Percentiles rank a stretch among this genome's conserved stretches.
phyloP scores from a whole-genome alignment of 2,329 filamentous ascomycete genomes.

The Chaetoscypha palmicola region DNA sequence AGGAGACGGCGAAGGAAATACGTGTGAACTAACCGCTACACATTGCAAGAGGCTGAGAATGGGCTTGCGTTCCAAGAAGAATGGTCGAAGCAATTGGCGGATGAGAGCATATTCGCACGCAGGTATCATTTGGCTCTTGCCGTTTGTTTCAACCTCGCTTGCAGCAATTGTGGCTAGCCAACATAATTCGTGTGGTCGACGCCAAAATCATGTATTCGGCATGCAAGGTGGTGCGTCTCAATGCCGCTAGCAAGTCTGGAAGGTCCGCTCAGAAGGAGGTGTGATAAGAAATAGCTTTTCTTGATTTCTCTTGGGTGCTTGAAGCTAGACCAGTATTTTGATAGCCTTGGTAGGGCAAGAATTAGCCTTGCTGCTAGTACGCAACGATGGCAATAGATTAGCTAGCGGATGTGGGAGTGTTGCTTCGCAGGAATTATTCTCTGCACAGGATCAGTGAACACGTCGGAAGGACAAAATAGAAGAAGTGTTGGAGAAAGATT shows the following conservation, averaged over 20 bases:
- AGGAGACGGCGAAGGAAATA: no score
- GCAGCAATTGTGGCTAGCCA: no score
- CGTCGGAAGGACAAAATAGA: no score
- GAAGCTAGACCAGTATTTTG: no score
- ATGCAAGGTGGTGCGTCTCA: not conserved
- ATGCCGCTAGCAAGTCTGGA: no score
- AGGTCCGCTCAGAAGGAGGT: not conserved
- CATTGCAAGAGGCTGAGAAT: no score
- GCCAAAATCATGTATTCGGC: not conserved
- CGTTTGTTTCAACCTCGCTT: no score
- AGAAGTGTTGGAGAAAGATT: no score
- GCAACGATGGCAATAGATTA: not conserved
- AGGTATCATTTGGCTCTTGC: no score
- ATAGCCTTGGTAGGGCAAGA: not conserved
- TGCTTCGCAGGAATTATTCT: not conserved
- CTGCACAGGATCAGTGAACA: no score
- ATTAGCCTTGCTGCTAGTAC: not conserved
- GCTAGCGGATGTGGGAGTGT: not conserved
- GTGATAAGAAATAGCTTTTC: not conserved
- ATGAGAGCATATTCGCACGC: not conserved
- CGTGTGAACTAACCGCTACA: no score
- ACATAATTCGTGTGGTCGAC: not conserved
- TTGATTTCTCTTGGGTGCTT: no score
- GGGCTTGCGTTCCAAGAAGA: not conserved
- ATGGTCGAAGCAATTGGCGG: not conserved